Percentiles rank a stretch among this genome's conserved stretches.
These are phyloP conservation scores for Fistulifera pelliculosa DNA, from an alignment of 108 stramenopile species.

Conservation along the genomic window DNA sequence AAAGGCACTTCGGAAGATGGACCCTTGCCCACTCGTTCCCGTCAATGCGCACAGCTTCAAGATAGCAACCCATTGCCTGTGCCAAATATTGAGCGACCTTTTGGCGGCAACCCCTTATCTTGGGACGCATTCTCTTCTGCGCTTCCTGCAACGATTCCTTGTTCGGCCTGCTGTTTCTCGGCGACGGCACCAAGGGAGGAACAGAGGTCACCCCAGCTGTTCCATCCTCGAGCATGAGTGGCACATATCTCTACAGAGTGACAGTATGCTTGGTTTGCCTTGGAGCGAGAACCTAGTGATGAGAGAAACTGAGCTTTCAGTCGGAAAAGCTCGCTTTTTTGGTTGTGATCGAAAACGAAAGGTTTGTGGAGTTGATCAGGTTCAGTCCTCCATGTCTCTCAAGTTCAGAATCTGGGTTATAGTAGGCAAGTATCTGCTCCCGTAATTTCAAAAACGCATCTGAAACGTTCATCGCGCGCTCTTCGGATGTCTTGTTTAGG, in stretches of 20 bases:
- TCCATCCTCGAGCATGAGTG: conserved; percentile 81
- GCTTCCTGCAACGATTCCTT: conserved; percentile 16
- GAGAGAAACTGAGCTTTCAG: conserved; percentile 79
- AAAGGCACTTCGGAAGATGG: conserved; percentile 80
- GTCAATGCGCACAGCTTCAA: conserved; percentile 77
- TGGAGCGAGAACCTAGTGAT: conserved; percentile 56
- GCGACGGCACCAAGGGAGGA: conserved; percentile 43
- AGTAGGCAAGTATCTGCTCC: conserved; percentile 85
- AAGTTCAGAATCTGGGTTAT: conserved; percentile 41
- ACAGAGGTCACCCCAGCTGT: conserved; percentile 90
- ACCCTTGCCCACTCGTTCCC: conserved; percentile 64
- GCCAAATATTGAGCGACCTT: conserved; percentile 75
- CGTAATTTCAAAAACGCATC: conserved; percentile 88
- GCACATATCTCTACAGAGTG: conserved; percentile 89
- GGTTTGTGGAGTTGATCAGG: conserved; percentile 89
- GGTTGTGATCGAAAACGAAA: conserved; percentile 83
- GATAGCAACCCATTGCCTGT: conserved; percentile 92
- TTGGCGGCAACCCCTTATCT: conserved; percentile 38
- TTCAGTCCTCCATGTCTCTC: conserved; percentile 81
- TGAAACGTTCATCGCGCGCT: conserved; percentile 70
- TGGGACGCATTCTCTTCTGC: conserved; percentile 2
- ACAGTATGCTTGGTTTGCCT: conserved; percentile 86
- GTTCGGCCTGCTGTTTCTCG: conserved; percentile 29
- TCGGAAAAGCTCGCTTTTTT: conserved; percentile 89
- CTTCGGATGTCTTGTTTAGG: conserved; percentile 46